Percentiles rank a stretch among this genome's conserved stretches.
phyloP scores from a whole-genome alignment of 805 yeast species.

The Debaryomyces maramus region DNA sequence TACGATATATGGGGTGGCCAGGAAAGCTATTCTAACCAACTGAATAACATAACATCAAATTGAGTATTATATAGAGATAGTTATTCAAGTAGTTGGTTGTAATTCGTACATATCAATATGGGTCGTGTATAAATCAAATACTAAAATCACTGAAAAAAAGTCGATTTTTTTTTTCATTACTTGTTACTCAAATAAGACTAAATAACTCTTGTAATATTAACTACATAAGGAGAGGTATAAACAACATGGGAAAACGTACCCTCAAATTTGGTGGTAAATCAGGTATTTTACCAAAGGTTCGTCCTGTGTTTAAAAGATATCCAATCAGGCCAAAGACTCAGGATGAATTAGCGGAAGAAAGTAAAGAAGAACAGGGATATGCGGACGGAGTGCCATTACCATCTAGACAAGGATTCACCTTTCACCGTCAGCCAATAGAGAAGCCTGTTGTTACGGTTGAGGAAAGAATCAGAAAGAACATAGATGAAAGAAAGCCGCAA shows the following conservation, averaged over 20 bases:
- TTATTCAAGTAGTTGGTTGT: background rate
- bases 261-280: slow-evolving; percentile 62
- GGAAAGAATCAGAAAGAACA: slow-evolving; percentile 56
- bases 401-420: slow-evolving; percentile 43
- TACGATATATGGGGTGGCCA: slow-evolving; percentile 57
- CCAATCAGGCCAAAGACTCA: slow-evolving; percentile 56
- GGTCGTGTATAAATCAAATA: background rate
- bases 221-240: too few relatives aligned
- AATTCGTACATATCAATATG: background rate
- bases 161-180: background rate
- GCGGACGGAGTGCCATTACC: slow-evolving; percentile 74
- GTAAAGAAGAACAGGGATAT: slow-evolving; percentile 57
- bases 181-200: too few relatives aligned
- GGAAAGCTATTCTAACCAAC: background rate
- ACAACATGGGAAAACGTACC: slow-evolving; percentile 48
- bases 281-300: slow-evolving; percentile 78
- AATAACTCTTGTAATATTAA: too few relatives aligned
- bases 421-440: slow-evolving; percentile 54
- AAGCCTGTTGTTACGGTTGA: slow-evolving; percentile 59
- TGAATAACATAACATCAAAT: background rate
- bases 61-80: background rate
- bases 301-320: slow-evolving; percentile 66
- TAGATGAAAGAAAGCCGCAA: slow-evolving; percentile 41
- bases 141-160: background rate
- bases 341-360: slow-evolving; percentile 41